Conservation (phyloP, 2,329 filamentous ascomycete genomes). For the Graphilbum ipis-grandicollis region DNA sequence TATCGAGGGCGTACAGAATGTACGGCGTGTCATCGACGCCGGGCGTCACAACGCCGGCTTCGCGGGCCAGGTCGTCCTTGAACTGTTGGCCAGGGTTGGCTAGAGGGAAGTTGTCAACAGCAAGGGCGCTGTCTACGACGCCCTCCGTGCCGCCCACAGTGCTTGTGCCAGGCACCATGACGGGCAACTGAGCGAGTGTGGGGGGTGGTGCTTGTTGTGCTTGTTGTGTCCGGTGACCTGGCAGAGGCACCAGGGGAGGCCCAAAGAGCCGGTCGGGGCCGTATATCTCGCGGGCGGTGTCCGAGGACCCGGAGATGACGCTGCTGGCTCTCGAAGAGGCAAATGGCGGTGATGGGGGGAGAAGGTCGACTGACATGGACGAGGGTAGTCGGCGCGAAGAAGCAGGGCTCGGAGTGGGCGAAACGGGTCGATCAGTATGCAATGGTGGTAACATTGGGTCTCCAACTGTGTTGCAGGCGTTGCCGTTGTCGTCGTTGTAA, state of each 20-base stretch:
- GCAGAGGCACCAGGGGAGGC: conserved; percentile 13
- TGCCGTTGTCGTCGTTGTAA: conserved; percentile 7
- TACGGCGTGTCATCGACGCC: conserved; percentile 74
- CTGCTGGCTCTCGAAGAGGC: background rate
- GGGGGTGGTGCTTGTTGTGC: background rate
- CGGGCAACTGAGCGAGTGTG: too few species aligned
- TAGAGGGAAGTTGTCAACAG: too few species aligned
- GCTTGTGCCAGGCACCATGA: too few species aligned
- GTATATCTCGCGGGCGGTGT: conserved; percentile 20
- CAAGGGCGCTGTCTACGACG: too few species aligned
- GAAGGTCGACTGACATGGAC: conserved; percentile 16
- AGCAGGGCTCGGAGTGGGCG: conserved; percentile 7
- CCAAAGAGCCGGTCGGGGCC: conserved; percentile 23
- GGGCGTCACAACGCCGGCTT: conserved; percentile 44
- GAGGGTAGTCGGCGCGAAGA: conserved; percentile 13
- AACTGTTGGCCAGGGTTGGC: conserved; percentile 15
- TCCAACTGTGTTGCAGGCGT: conserved; percentile 6
- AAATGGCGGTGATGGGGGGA: conserved; percentile 21
- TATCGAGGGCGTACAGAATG: conserved; percentile 78
- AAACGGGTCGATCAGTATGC: too few species aligned
- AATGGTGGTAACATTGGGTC: too few species aligned
- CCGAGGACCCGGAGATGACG: background rate
- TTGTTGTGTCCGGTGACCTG: too few species aligned
- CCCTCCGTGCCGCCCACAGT: too few species aligned
- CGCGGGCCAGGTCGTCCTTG: conserved; percentile 33